Evolutionary conservation across 768 basidiomycete species (phyloP).

Genomic region (Suillus decipiens): DNA sequence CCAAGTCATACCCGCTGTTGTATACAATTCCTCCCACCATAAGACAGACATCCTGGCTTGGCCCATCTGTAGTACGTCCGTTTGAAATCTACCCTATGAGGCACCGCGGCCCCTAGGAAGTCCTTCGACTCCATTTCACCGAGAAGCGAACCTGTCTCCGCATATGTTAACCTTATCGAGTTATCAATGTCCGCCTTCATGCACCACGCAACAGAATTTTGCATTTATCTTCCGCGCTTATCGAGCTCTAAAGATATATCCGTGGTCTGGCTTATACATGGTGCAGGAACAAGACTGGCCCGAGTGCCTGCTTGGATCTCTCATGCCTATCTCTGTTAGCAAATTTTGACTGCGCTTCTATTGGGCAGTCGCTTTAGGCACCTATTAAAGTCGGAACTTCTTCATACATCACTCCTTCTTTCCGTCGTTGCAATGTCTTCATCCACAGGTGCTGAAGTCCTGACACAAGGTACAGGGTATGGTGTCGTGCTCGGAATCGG

Average conservation of each 20-base stretch:
- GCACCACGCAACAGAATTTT: no score
- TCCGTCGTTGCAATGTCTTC: slow-evolving; percentile 16
- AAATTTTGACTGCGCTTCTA: background rate
- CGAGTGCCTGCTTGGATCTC: slow-evolving; percentile 10
- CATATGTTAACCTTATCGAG: background rate
- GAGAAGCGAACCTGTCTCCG: background rate
- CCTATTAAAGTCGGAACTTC: slow-evolving; percentile 1
- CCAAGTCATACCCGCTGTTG: no score
- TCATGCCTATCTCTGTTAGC: slow-evolving; percentile 17
- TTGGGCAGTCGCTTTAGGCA: background rate
- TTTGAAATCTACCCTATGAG: background rate
- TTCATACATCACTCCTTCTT: background rate
- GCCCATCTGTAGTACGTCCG: background rate
- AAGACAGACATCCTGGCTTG: no score
- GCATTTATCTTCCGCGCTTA: slow-evolving; percentile 3
- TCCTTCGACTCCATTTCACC: background rate
- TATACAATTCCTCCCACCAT: no score
- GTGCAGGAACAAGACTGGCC: background rate
- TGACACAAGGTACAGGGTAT: slow-evolving; percentile 30
- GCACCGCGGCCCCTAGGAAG: no score
- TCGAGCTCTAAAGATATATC: slow-evolving; percentile 14
- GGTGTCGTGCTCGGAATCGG: slow-evolving; percentile 34
- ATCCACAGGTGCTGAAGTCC: slow-evolving; percentile 17
- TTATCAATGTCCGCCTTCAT: background rate
- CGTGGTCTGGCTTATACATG: background rate